A percentile compares a stretch with the other conserved stretches of the same genome.
Conservation (phyloP, 768 basidiomycete genomes). For the Phylloporus arenicola region DNA sequence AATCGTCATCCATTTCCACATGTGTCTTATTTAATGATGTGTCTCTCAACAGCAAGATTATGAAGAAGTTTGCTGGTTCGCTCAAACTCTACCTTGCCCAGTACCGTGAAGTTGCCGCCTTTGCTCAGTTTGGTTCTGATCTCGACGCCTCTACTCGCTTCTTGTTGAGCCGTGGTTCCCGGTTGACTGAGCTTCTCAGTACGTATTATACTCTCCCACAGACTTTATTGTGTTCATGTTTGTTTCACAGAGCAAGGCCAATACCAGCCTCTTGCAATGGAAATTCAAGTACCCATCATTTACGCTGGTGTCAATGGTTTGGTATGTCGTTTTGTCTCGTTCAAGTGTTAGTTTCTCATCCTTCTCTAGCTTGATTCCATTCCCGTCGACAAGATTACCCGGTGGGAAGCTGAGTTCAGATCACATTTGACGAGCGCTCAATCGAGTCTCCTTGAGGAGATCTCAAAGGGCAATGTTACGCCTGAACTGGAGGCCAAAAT, state of each 20-base stretch:
- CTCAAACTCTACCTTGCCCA: slow-evolving; percentile 99
- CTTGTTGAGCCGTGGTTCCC: slow-evolving; percentile 95
- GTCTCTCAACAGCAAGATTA: slow-evolving; percentile 67
- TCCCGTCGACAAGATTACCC: slow-evolving; percentile 89
- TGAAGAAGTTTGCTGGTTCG: slow-evolving; percentile 99
- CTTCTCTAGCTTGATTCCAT: slow-evolving; percentile 76
- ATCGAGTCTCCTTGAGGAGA: slow-evolving; percentile 72
- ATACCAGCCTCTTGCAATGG: slow-evolving; percentile 91
- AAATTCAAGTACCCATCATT: slow-evolving; percentile 97
- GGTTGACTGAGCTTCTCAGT: slow-evolving; percentile 95
- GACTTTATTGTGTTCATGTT: slow-evolving; percentile 7
- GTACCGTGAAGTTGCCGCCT: slow-evolving; percentile 99
- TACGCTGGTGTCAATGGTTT: slow-evolving; percentile 99
- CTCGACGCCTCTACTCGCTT: slow-evolving; percentile 99
- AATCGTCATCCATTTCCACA: not conserved
- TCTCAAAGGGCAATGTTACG: slow-evolving; percentile 76
- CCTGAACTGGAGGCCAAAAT: slow-evolving; percentile 90
- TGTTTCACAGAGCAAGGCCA: slow-evolving; percentile 82
- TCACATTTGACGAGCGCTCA: slow-evolving; percentile 76
- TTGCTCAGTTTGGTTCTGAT: slow-evolving; percentile 99
- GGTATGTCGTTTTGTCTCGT: slow-evolving; percentile 38
- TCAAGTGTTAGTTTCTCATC: not conserved
- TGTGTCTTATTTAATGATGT: not conserved
- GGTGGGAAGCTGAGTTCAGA: slow-evolving; percentile 92
- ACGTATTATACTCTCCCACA: slow-evolving; percentile 20